Conservation (phyloP, 192 early-diverging fungal genomes). For the Irineochytrium annulatum region DNA sequence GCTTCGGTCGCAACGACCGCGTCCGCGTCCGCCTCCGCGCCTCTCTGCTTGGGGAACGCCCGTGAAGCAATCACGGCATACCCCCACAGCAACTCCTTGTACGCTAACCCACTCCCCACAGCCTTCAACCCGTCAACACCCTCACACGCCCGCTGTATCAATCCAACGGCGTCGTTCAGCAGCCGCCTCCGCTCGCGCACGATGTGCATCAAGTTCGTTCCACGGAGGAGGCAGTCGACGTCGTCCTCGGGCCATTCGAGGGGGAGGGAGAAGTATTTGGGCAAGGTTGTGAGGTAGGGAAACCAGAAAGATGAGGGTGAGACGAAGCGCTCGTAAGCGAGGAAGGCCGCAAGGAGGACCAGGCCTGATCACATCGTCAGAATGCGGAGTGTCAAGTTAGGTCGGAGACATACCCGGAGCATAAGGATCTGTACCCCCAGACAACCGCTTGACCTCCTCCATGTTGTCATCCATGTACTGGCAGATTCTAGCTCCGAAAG, state of each 20-base stretch:
- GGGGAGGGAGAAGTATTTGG: conserved; percentile 31
- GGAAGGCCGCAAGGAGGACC: conserved; percentile 30
- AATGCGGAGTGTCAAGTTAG: not conserved
- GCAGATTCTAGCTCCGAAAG: conserved; percentile 12
- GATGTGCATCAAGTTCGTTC: conserved; percentile 33
- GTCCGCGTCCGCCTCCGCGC: conserved; percentile 7
- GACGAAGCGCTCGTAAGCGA: conserved; percentile 34
- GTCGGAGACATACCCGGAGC: not conserved
- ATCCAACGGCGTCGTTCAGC: conserved; percentile 12
- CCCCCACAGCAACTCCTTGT: conserved; percentile 37
- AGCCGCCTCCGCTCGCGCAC: conserved; percentile 29
- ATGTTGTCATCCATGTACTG: conserved; percentile 13
- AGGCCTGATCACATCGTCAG: conserved; percentile 15
- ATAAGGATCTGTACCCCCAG: not conserved
- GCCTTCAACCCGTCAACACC: conserved; percentile 1
- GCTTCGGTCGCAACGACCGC: not conserved
- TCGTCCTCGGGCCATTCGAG: conserved; percentile 36
- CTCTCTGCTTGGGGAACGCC: conserved; percentile 36
- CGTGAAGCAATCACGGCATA: conserved; percentile 40
- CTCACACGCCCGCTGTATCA: conserved; percentile 17
- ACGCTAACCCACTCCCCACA: too few relatives aligned
- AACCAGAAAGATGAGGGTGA: conserved; percentile 29
- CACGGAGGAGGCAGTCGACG: conserved; percentile 21
- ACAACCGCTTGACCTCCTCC: not conserved
- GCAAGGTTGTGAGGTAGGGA: conserved; percentile 41